These are phyloP conservation scores for Seiridium cupressi DNA, from an alignment of 2,329 filamentous ascomycete species.

Conservation along the genomic window DNA sequence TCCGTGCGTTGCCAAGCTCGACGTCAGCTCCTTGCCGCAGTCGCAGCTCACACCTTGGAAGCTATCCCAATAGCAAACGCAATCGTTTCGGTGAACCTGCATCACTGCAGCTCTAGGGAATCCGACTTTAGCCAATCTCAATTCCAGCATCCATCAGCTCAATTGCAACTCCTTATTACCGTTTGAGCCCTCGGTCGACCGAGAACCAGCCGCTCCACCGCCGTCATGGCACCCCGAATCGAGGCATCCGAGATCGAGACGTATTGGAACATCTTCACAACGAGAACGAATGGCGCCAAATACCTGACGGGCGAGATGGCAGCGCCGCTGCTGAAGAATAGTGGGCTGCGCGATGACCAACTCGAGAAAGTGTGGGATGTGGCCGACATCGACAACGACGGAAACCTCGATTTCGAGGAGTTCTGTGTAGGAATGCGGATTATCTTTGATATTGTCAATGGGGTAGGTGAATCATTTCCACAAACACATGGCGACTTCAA, in stretches of 20 bases:
- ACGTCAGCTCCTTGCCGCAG: not conserved
- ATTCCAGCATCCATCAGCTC: not conserved
- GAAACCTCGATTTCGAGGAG: slow-evolving; percentile 97
- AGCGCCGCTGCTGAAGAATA: slow-evolving; percentile 63
- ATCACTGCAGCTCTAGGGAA: too few species aligned
- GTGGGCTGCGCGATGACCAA: slow-evolving; percentile 66
- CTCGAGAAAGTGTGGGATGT: slow-evolving; percentile 98
- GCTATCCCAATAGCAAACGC: too few species aligned
- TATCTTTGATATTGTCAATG: slow-evolving; percentile 96
- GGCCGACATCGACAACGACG: slow-evolving; percentile 95
- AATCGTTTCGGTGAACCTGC: too few species aligned
- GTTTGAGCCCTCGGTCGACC: not conserved
- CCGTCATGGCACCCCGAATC: slow-evolving; percentile 58
- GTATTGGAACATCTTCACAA: slow-evolving; percentile 64
- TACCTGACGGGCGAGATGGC: slow-evolving; percentile 61
- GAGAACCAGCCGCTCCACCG: not conserved
- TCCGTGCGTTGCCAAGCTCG: not conserved
- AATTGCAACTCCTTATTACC: not conserved
- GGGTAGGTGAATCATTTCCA: slow-evolving; percentile 48
- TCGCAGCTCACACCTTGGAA: not conserved
- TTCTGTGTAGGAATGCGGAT: slow-evolving; percentile 98
- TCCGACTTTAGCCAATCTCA: not conserved
- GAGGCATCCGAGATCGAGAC: slow-evolving; percentile 63
- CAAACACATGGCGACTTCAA: too few species aligned
- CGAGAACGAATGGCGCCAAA: slow-evolving; percentile 58